Conservation (phyloP, 2,329 filamentous ascomycete species). For the Trichoderma gracile region DNA sequence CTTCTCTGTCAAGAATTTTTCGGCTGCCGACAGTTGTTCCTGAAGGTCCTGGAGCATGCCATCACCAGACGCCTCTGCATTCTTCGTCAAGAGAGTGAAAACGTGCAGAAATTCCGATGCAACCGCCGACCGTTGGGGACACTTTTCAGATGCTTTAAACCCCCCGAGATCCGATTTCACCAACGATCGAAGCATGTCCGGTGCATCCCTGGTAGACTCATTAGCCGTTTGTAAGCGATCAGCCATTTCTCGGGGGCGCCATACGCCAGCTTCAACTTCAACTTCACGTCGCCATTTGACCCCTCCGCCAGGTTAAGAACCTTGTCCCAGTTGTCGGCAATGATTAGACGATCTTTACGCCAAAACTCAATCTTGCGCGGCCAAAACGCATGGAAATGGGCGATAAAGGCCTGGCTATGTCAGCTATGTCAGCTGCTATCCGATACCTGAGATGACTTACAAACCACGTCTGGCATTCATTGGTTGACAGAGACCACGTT, state of each 20-base stretch:
- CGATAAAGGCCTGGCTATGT: slow-evolving; percentile 40
- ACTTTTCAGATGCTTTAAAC: background rate
- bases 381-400: slow-evolving; percentile 48
- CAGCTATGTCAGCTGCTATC: background rate
- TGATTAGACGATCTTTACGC: slow-evolving; percentile 36
- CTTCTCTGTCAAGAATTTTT: slow-evolving; percentile 34
- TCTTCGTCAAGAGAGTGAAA: slow-evolving; percentile 29
- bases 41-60: background rate
- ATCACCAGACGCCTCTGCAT: slow-evolving; percentile 11
- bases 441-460: slow-evolving; percentile 35
- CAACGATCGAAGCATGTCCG: slow-evolving; percentile 1
- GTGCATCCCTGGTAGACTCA: slow-evolving; percentile 1
- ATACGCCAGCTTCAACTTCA: slow-evolving; percentile 30
- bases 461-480: slow-evolving; percentile 49
- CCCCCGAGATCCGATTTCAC: slow-evolving; percentile 5
- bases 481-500: slow-evolving; percentile 42
- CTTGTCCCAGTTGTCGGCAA: slow-evolving; percentile 35
- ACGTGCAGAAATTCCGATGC: slow-evolving; percentile 29
- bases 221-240: background rate
- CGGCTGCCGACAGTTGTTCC: slow-evolving; percentile 31
- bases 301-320: slow-evolving; percentile 35
- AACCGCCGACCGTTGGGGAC: background rate
- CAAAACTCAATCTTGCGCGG: slow-evolving; percentile 43
- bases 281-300: slow-evolving; percentile 29
- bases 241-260: background rate